phyloP scores from a whole-genome alignment of 805 yeast species.

The Wickerhamomyces rabaulensis region DNA sequence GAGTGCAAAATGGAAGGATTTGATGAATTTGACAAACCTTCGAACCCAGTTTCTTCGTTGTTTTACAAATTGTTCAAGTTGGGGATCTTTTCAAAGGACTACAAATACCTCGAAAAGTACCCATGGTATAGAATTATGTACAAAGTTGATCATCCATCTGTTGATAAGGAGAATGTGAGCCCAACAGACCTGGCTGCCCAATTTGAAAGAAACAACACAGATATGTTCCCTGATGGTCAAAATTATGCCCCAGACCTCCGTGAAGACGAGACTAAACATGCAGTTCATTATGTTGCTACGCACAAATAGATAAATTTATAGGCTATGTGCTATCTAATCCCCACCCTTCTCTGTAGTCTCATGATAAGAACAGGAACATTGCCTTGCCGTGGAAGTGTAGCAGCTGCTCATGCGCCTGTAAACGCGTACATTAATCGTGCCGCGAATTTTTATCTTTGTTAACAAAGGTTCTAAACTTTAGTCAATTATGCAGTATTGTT shows the following conservation, averaged over 20 bases:
- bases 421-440: too few relatives aligned
- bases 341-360: too few relatives aligned
- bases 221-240: constrained; percentile 7
- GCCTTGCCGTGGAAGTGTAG: too few relatives aligned
- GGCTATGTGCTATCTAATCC: not conserved
- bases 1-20: not conserved
- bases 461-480: too few relatives aligned
- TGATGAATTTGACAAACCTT: not conserved
- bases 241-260: not conserved
- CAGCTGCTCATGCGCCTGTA: too few relatives aligned
- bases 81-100: constrained; percentile 5
- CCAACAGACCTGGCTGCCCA: not conserved
- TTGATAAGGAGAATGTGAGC: not conserved
- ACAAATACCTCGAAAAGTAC: constrained; percentile 3
- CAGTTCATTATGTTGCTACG: not conserved
- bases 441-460: too few relatives aligned
- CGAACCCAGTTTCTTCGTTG: not conserved
- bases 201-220: constrained; percentile 7
- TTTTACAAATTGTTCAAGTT: constrained; percentile 7
- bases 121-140: constrained; percentile 19
- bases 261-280: not conserved
- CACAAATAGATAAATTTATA: not conserved
- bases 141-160: constrained; percentile 8
- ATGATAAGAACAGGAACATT: too few relatives aligned
- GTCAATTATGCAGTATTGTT: too few relatives aligned